A percentile compares a stretch with the other conserved stretches of the same genome.
Evolutionary conservation across 208 protist species (phyloP).

Genomic region (Entamoeba histolytica): DNA sequence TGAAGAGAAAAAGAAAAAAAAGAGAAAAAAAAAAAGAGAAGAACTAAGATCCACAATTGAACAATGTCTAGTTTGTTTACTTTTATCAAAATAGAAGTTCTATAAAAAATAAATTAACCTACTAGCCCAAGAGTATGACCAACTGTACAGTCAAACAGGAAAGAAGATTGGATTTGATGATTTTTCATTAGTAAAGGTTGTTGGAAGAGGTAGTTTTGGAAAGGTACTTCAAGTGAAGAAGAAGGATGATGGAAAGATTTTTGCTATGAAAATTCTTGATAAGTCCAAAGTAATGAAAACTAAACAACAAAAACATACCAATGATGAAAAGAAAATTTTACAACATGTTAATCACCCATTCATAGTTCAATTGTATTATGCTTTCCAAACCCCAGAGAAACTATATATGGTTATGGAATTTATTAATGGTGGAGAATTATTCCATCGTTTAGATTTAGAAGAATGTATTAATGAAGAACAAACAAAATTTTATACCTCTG

Average conservation of each 20-base stretch:
- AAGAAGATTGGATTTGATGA: not conserved
- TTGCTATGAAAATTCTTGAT: slow-evolving; percentile 45
- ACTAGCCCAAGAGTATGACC: no score
- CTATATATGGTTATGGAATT: slow-evolving; percentile 42
- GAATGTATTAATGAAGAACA: not conserved
- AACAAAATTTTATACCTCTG: slow-evolving; percentile 30
- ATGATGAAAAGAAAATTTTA: slow-evolving; percentile 26
- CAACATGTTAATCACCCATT: slow-evolving; percentile 34
- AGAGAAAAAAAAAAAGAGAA: no score
- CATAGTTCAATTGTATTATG: slow-evolving; percentile 39
- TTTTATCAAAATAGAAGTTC: no score
- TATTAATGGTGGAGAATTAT: slow-evolving; percentile 44
- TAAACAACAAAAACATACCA: slow-evolving; percentile 29
- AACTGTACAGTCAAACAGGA: no score
- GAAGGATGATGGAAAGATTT: slow-evolving; percentile 33
- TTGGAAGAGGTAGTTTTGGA: slow-evolving; percentile 5
- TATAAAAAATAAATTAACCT: no score
- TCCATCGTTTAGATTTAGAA: slow-evolving; percentile 30
- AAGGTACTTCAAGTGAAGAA: slow-evolving; percentile 38
- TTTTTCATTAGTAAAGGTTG: not conserved
- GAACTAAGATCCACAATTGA: no score
- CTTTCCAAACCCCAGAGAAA: slow-evolving; percentile 42
- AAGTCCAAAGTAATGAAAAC: slow-evolving; percentile 33
- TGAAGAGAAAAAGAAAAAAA: no score
- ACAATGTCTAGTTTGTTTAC: no score